phyloP scores from a whole-genome alignment of 768 basidiomycete genomes.

The Lentinula sp. region DNA sequence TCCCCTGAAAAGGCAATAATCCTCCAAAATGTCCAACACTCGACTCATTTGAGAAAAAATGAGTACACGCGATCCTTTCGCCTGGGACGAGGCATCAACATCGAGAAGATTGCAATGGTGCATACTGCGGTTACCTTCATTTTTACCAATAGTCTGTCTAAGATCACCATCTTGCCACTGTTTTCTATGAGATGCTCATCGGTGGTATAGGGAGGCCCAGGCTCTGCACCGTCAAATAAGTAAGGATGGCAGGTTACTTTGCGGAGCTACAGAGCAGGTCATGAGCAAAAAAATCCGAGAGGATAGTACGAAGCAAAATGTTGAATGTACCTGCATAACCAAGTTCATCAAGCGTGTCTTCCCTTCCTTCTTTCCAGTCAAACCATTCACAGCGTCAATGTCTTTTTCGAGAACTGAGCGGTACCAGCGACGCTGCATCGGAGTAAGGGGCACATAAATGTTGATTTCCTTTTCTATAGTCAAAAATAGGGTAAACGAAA shows the following conservation, averaged over 20 bases:
- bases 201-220: constrained; percentile 96
- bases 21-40: constrained; percentile 95
- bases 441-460: constrained; percentile 93
- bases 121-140: constrained; percentile 51
- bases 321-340: constrained; percentile 84
- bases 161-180: constrained; percentile 95
- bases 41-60: constrained; percentile 99
- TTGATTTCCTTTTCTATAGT: constrained; percentile 92
- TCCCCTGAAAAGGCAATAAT: constrained; percentile 88
- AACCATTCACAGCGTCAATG: constrained; percentile 95
- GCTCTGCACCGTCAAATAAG: constrained; percentile 95
- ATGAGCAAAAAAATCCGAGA: background rate
- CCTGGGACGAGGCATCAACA: background rate
- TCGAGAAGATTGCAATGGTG: background rate
- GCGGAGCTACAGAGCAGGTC: constrained; percentile 39
- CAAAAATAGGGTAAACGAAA: background rate
- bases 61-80: constrained; percentile 88
- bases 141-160: constrained; percentile 83
- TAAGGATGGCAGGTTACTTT: constrained; percentile 92
- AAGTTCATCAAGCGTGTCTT: constrained; percentile 98
- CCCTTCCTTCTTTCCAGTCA: constrained; percentile 97
- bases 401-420: constrained; percentile 94
- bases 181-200: constrained; percentile 95
- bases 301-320: background rate
- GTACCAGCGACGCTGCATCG: constrained; percentile 99